These are phyloP conservation scores for Rhodotorula sp. DNA, from an alignment of 1,284 basidiomycete species.

Conservation along the genomic window DNA sequence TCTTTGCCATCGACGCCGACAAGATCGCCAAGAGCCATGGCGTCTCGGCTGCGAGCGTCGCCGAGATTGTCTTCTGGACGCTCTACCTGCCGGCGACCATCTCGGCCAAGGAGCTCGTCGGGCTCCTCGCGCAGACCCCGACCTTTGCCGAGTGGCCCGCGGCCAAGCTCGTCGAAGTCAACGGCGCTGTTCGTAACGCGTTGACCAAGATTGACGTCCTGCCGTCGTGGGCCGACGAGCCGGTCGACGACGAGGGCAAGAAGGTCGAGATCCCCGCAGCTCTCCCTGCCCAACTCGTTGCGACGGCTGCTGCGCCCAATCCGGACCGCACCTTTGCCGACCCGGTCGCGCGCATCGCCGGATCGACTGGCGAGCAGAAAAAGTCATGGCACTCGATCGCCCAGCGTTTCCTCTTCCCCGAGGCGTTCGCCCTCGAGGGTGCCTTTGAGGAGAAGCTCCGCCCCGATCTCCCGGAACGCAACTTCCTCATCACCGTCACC, in stretches of 20 bases:
- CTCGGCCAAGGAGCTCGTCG: slow-evolving; percentile 41
- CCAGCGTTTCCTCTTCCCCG: slow-evolving; percentile 82
- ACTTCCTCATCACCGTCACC: slow-evolving; percentile 86
- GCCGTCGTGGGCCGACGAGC: slow-evolving; percentile 36
- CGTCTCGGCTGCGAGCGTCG: slow-evolving; percentile 32
- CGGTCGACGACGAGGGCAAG: slow-evolving; percentile 36
- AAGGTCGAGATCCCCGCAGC: slow-evolving; percentile 35
- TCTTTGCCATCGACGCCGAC: slow-evolving; percentile 46
- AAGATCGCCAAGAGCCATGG: slow-evolving; percentile 46
- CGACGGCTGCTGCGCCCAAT: slow-evolving; percentile 41
- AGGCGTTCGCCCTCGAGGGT: slow-evolving; percentile 55
- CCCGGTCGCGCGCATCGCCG: slow-evolving; percentile 35
- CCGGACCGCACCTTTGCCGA: slow-evolving; percentile 40
- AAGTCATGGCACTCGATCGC: slow-evolving; percentile 78
- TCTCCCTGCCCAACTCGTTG: slow-evolving; percentile 35
- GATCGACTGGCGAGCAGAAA: slow-evolving; percentile 20
- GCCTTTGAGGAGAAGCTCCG: slow-evolving; percentile 54
- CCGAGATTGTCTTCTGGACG: slow-evolving; percentile 42
- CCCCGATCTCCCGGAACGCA: slow-evolving; percentile 84
- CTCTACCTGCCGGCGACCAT: slow-evolving; percentile 38
- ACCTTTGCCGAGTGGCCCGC: slow-evolving; percentile 35
- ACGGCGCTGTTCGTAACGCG: slow-evolving; percentile 39
- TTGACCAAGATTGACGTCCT: slow-evolving; percentile 36
- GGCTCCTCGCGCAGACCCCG: slow-evolving; percentile 32
- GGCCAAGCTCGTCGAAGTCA: slow-evolving; percentile 40